Evolutionary conservation across 1,139 yeast genomes (phyloP).

Genomic region (Lodderomyces metapsilosis): DNA sequence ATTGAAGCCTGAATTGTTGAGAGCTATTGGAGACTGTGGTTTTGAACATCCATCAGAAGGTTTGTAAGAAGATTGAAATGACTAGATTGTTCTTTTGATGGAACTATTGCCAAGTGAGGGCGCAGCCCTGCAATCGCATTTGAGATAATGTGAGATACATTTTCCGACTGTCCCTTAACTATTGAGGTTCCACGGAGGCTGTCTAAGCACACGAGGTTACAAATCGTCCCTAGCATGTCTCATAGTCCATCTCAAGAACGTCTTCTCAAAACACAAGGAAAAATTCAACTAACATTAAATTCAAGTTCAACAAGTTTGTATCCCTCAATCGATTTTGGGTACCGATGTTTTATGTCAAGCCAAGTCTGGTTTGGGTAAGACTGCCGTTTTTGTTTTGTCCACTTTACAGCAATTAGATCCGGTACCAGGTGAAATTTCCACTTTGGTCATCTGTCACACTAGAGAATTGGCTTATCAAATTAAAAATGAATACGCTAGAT

Average conservation of each 20-base stretch:
- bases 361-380: conserved; percentile 98
- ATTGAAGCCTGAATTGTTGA: conserved; percentile 90
- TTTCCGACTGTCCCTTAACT: no score
- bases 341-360: conserved; percentile 98
- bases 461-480: conserved; percentile 99
- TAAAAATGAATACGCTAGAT: conserved; percentile 95
- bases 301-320: conserved; percentile 93
- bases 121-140: not conserved
- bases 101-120: not conserved
- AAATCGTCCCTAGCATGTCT: no score
- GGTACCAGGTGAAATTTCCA: conserved; percentile 93
- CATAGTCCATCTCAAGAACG: conserved; percentile 4
- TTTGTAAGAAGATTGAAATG: conserved; percentile 1
- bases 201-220: no score
- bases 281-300: conserved; percentile 5
- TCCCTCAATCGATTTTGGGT: conserved; percentile 97
- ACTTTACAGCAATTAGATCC: conserved; percentile 98
- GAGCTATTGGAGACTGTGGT: conserved; percentile 99
- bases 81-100: conserved; percentile 1
- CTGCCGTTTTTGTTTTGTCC: conserved; percentile 95
- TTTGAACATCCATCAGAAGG: conserved; percentile 99
- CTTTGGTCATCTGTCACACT: conserved; percentile 94
- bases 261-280: conserved; percentile 1
- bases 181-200: no score
- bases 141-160: no score